A percentile compares a stretch with the other conserved stretches of the same genome.
Conservation (phyloP, 2,329 filamentous ascomycete species). For the Paraphaeosphaeria sporulosa region DNA sequence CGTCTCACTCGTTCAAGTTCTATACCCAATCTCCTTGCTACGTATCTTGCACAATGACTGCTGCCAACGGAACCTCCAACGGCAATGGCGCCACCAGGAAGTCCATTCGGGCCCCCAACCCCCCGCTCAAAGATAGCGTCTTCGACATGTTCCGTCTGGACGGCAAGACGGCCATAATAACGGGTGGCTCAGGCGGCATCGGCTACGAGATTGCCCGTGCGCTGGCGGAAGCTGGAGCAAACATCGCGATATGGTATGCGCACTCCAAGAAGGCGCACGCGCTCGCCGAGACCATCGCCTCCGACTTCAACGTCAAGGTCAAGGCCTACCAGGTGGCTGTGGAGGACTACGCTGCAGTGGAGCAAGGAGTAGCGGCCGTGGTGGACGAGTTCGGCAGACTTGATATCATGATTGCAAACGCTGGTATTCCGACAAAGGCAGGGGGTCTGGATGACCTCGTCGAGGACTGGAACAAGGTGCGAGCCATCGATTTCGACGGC, state of each 20-base stretch:
- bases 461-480: conserved; percentile 68
- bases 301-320: conserved; percentile 50
- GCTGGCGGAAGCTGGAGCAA: conserved; percentile 73
- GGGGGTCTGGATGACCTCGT: conserved; percentile 13
- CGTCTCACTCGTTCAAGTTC: neutral
- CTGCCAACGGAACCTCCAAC: conserved; percentile 9
- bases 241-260: conserved; percentile 15
- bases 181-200: conserved; percentile 68
- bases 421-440: conserved; percentile 68
- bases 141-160: conserved; percentile 17
- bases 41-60: conserved; percentile 7
- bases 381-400: conserved; percentile 72
- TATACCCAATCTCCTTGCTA: neutral
- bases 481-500: conserved; percentile 60
- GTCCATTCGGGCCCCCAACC: conserved; percentile 13
- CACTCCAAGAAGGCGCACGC: conserved; percentile 61
- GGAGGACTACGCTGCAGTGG: conserved; percentile 60
- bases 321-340: conserved; percentile 14
- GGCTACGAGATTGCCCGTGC: conserved; percentile 82
- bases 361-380: conserved; percentile 72
- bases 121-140: conserved; percentile 14
- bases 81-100: conserved; percentile 2
- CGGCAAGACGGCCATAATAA: conserved; percentile 15
- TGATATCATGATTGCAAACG: conserved; percentile 80
- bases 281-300: conserved; percentile 67